phyloP scores from a whole-genome alignment of 768 basidiomycete genomes.

The Stropharia rugosoannulata region DNA sequence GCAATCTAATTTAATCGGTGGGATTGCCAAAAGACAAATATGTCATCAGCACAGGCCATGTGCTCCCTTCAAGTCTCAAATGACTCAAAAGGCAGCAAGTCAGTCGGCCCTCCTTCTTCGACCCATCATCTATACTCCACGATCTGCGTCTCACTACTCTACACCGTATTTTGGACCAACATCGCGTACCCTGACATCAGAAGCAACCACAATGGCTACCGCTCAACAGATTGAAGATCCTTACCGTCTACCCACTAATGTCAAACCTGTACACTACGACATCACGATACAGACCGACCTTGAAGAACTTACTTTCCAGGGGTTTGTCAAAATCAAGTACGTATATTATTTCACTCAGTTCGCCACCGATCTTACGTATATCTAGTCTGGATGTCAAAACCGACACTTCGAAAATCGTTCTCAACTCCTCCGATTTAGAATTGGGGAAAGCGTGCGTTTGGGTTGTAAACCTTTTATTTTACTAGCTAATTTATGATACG shows the following conservation, averaged over 20 bases:
- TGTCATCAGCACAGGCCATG: slow-evolving; percentile 14
- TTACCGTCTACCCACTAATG: slow-evolving; percentile 65
- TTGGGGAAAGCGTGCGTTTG: slow-evolving; percentile 49
- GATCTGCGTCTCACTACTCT: slow-evolving; percentile 15
- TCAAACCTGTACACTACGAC: slow-evolving; percentile 77
- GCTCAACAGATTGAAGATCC: slow-evolving; percentile 26
- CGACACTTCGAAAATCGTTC: slow-evolving; percentile 58
- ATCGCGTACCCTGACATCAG: neutral
- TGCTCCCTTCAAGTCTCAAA: slow-evolving; percentile 13
- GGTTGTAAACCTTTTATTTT: neutral
- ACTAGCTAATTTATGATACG: neutral
- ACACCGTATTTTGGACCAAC: slow-evolving; percentile 15
- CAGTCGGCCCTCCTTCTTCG: slow-evolving; percentile 19
- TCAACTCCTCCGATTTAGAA: slow-evolving; percentile 64
- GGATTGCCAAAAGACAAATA: slow-evolving; percentile 8
- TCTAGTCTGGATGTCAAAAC: slow-evolving; percentile 61
- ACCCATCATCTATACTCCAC: slow-evolving; percentile 18
- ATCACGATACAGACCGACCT: slow-evolving; percentile 82
- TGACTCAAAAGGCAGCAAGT: slow-evolving; percentile 15
- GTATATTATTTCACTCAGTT: slow-evolving; percentile 17
- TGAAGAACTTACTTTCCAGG: slow-evolving; percentile 70
- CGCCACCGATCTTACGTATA: neutral
- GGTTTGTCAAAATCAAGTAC: slow-evolving; percentile 71
- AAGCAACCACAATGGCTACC: slow-evolving; percentile 26
- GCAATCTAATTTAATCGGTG: slow-evolving; percentile 9